These are phyloP conservation scores for Yamadazyma atmosphaerica DNA, from an alignment of 1,139 yeast genomes.

Conservation along the genomic window DNA sequence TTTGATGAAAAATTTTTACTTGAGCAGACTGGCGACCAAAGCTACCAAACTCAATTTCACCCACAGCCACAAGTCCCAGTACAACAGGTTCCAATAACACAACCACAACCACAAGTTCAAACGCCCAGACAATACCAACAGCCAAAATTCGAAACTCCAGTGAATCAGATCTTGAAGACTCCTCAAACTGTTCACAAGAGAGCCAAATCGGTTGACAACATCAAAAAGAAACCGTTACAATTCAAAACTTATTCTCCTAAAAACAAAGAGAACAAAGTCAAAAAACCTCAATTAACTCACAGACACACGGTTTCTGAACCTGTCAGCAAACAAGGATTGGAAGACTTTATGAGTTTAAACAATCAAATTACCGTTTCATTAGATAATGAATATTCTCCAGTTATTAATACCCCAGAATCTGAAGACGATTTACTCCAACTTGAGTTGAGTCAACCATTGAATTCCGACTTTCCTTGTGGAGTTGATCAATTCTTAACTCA, in stretches of 20 bases:
- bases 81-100: not conserved
- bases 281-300: conserved; percentile 20
- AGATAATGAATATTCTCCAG: conserved; percentile 6
- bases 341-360: conserved; percentile 34
- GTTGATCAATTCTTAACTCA: conserved; percentile 25
- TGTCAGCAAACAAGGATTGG: conserved; percentile 21
- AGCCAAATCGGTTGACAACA: conserved; percentile 26
- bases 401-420: conserved; percentile 8
- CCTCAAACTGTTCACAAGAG: conserved; percentile 20
- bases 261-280: conserved; percentile 17
- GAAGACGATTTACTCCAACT: conserved; percentile 12
- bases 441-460: conserved; percentile 13
- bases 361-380: conserved; percentile 24
- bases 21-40: conserved; percentile 4
- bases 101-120: conserved; percentile 1
- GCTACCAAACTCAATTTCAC: conserved; percentile 6
- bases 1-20: conserved; percentile 13
- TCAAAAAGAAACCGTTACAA: conserved; percentile 34
- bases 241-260: conserved; percentile 43
- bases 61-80: conserved; percentile 4
- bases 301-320: conserved; percentile 28
- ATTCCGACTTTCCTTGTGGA: conserved; percentile 20
- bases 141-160: conserved; percentile 17
- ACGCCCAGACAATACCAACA: conserved; percentile 14
- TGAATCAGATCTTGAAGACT: conserved; percentile 14